Evolutionary conservation across 192 early-diverging fungal species (phyloP), one percentile per base, ranked within the genome.

Genomic region (Glomus cerebriforme): DNA sequence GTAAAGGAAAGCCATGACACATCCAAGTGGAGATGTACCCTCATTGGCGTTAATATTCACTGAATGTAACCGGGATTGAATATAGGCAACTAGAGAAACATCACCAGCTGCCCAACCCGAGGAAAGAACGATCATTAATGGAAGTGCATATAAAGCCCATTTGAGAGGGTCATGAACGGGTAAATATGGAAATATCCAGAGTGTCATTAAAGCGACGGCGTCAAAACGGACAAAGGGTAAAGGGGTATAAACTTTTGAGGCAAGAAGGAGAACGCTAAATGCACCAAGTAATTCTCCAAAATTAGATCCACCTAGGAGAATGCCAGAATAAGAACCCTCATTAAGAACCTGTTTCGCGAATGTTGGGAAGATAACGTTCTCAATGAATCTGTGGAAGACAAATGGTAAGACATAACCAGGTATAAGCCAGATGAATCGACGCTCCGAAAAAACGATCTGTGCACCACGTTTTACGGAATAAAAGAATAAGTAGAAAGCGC

Each of bases 61-160:
- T 39, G 67, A 71, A 62, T 80, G 69, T 27, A 89, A 54, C 64
- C 86, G 71, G 6, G 86, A 83, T 68, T 87, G 86, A 59, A 87
- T 81, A 54, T 88, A 87, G 9, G 87, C 87, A 4, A 83, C 82
- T 4, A 90, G 85, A 5, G 88, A 86, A 45, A 89, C 88, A 79
- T 90, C 89, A 60, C 89, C 89, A 26, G 86, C 83, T 22, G 88
- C 84, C 89, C 89, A 90, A 43, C 89, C 89, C n/a, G 86, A 81
- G 10, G 89, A 90, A 72, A 90, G 81, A 12, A 80, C 67, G 19
- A 87, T 80, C 77, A 85, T 81, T 49, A 88, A 69, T 7, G 86
- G 83, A 31, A 86, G 82, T 49, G 87, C 65, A n/a, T 79, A 81
- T 86, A 88, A 89, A 47, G 83, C 88, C 59, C 49, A 86, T 17